A percentile compares a stretch with the other conserved stretches of the same genome.
Conservation (phyloP, 192 early-diverging fungal genomes). For the Backusella macrospora region DNA sequence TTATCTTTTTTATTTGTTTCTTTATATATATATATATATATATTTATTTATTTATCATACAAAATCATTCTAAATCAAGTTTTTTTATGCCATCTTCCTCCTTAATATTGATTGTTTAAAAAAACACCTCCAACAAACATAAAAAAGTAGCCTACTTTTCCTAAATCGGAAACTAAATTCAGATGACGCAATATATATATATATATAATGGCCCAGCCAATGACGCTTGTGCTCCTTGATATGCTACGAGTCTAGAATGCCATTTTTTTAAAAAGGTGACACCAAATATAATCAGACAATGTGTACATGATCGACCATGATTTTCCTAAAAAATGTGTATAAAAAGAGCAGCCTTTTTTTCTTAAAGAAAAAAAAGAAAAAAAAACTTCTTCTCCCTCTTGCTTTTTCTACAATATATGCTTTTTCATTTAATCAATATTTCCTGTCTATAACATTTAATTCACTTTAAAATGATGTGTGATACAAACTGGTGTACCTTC, state of each 20-base stretch:
- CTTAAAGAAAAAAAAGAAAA: not conserved
- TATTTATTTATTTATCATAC: not conserved
- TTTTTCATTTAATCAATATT: not conserved
- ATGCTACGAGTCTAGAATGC: constrained; percentile 20
- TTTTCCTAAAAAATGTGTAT: not conserved
- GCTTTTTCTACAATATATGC: not conserved
- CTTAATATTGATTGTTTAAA: constrained; percentile 7
- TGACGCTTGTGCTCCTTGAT: not conserved
- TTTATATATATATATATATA: too few relatives aligned
- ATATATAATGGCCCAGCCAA: not conserved
- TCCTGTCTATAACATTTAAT: not conserved
- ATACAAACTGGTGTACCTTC: constrained; percentile 33
- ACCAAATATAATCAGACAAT: constrained; percentile 3
- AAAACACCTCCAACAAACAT: too few relatives aligned
- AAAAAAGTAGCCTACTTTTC: too few relatives aligned
- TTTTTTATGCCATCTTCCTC: not conserved
- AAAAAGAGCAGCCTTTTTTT: constrained; percentile 7
- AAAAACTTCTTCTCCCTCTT: not conserved
- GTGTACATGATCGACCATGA: constrained; percentile 10
- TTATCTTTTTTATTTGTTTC: constrained; percentile 4
- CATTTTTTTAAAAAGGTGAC: constrained; percentile 12
- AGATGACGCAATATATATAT: constrained; percentile 3
- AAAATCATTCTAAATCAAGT: not conserved
- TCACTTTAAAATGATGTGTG: constrained; percentile 19
- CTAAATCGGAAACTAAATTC: constrained; percentile 18